These are phyloP conservation scores for Teratosphaeria zuluensis DNA, from an alignment of 2,329 filamentous ascomycete genomes.

Conservation along the genomic window DNA sequence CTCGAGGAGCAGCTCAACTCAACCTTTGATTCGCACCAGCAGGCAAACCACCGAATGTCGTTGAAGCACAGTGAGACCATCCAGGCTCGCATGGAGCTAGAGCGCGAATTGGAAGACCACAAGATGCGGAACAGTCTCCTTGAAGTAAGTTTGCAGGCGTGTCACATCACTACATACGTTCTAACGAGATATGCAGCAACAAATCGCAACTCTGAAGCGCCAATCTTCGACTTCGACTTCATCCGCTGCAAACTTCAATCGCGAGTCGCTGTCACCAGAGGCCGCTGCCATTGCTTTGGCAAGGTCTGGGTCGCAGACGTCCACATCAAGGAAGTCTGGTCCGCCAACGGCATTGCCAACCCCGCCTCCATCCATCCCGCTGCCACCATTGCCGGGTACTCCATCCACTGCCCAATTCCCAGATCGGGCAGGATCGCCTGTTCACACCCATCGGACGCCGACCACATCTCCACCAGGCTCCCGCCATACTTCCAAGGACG, in stretches of 20 bases:
- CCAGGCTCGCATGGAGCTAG: slow-evolving; percentile 37
- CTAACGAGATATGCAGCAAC: slow-evolving; percentile 49
- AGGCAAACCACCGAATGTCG: slow-evolving; percentile 75
- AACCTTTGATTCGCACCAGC: slow-evolving; percentile 89
- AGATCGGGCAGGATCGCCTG: slow-evolving; percentile 56
- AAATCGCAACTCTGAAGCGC: slow-evolving; percentile 33
- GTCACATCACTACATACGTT: not conserved
- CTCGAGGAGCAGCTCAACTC: slow-evolving; percentile 91
- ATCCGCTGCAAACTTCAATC: slow-evolving; percentile 27
- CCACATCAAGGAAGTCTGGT: slow-evolving; percentile 71
- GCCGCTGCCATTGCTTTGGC: slow-evolving; percentile 34
- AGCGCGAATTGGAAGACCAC: slow-evolving; percentile 65
- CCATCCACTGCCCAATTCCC: slow-evolving; percentile 35
- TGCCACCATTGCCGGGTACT: slow-evolving; percentile 72
- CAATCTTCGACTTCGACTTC: slow-evolving; percentile 23
- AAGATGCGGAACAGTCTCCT: slow-evolving; percentile 64
- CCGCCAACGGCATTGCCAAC: slow-evolving; percentile 81
- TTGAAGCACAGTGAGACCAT: slow-evolving; percentile 44
- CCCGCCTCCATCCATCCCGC: slow-evolving; percentile 88
- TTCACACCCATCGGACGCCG: slow-evolving; percentile 13
- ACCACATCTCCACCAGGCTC: slow-evolving; percentile 47
- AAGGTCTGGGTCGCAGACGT: slow-evolving; percentile 50
- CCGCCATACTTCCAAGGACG: slow-evolving; percentile 55
- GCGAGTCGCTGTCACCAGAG: slow-evolving; percentile 37
- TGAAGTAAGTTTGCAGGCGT: slow-evolving; percentile 52